These are phyloP conservation scores for Sesbania bispinosa DNA, from an alignment of 306 rosid species.

Conservation along the genomic window DNA sequence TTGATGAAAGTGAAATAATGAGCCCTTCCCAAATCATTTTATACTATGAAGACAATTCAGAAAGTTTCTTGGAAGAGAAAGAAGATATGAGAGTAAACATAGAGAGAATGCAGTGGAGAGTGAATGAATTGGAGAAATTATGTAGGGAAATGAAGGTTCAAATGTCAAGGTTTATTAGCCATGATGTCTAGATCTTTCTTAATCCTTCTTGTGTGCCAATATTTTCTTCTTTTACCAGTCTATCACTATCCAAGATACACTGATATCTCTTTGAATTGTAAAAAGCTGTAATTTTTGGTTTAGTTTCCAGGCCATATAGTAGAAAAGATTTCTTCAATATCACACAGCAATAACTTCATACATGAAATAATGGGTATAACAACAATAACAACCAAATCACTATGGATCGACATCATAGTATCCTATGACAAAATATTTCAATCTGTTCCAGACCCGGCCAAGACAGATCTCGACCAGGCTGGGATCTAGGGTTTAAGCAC, in stretches of 20 bases:
- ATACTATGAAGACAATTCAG: slow-evolving; percentile 12
- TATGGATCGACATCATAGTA: too few species aligned
- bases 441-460: too few species aligned
- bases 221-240: background rate
- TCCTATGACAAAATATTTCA: too few species aligned
- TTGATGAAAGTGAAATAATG: slow-evolving; percentile 20
- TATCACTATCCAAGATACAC: background rate
- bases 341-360: slow-evolving; percentile 14
- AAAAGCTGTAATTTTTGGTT: slow-evolving; percentile 2
- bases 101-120: slow-evolving; percentile 62
- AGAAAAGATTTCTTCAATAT: too few species aligned
- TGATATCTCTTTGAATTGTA: slow-evolving; percentile 21
- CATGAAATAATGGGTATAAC: too few species aligned
- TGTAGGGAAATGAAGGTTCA: slow-evolving; percentile 56
- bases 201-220: slow-evolving; percentile 55
- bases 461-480: too few species aligned
- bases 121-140: slow-evolving; percentile 53
- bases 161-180: slow-evolving; percentile 49
- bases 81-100: slow-evolving; percentile 34
- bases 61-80: slow-evolving; percentile 34
- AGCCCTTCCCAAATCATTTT: slow-evolving; percentile 29
- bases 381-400: too few species aligned
- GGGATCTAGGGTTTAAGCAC: too few species aligned
- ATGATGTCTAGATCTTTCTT: slow-evolving; percentile 26
- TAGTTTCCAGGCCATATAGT: too few species aligned